Percentiles rank a stretch among this genome's conserved stretches.
Conservation (phyloP, 2,329 filamentous ascomycete species). For the Penicillium sp. region DNA sequence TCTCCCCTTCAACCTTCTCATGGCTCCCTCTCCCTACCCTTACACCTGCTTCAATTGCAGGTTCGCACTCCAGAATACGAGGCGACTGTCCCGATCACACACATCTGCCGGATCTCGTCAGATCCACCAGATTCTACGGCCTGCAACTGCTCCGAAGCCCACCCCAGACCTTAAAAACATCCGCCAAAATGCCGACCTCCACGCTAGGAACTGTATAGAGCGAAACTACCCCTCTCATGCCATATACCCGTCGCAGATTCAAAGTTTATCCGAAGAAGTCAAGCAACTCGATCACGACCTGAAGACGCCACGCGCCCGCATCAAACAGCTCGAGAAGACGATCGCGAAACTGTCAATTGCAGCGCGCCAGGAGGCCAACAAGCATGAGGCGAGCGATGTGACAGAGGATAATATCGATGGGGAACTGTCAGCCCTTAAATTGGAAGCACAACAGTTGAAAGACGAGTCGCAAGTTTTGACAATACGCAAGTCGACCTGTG, state of each 20-base stretch:
- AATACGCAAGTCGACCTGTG: slow-evolving; percentile 38
- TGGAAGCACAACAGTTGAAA: slow-evolving; percentile 46
- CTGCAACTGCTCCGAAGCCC: slow-evolving; percentile 76
- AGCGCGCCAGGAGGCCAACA: slow-evolving; percentile 23
- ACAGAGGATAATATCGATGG: slow-evolving; percentile 7
- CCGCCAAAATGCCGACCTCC: slow-evolving; percentile 77
- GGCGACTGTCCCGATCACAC: slow-evolving; percentile 22
- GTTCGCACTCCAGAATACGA: slow-evolving; percentile 15
- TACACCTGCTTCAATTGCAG: slow-evolving; percentile 43
- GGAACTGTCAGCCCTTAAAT: slow-evolving; percentile 34
- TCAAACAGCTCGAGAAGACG: slow-evolving; percentile 50
- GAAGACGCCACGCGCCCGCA: slow-evolving; percentile 44
- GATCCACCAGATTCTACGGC: slow-evolving; percentile 50
- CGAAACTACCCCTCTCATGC: slow-evolving; percentile 74
- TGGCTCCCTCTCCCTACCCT: slow-evolving; percentile 30
- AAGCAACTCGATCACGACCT: slow-evolving; percentile 45
- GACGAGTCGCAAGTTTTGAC: slow-evolving; percentile 39
- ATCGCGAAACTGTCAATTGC: slow-evolving; percentile 41
- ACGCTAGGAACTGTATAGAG: slow-evolving; percentile 80
- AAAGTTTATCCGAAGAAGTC: slow-evolving; percentile 44
- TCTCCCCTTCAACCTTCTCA: slow-evolving; percentile 9
- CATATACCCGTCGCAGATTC: slow-evolving; percentile 57
- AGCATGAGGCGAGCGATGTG: slow-evolving; percentile 1
- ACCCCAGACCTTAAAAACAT: slow-evolving; percentile 87
- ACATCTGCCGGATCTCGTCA: slow-evolving; percentile 25